phyloP scores from a whole-genome alignment of 1,284 basidiomycete genomes.

The Sporisorium reilianum region DNA sequence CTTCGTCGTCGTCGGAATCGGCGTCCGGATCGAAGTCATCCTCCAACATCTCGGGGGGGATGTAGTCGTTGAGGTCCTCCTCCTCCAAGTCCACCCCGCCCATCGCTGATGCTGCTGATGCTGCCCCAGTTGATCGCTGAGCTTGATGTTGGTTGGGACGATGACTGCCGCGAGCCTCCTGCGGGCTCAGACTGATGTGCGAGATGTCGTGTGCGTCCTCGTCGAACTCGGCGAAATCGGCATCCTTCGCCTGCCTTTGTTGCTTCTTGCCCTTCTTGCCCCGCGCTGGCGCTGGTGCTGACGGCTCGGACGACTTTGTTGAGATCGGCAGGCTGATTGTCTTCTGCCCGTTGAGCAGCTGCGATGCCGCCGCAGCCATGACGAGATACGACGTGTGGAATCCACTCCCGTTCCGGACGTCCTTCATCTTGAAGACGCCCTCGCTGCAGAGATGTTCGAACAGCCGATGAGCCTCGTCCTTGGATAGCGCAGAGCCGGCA shows the following conservation, averaged over 20 bases:
- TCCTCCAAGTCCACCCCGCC: conserved; percentile 24
- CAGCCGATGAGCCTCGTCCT: conserved; percentile 75
- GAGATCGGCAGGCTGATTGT: conserved; percentile 56
- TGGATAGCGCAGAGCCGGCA: conserved; percentile 73
- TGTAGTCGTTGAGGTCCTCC: conserved; percentile 13
- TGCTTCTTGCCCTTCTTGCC: conserved; percentile 10
- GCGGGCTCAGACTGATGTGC: conserved; percentile 43
- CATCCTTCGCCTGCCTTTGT: conserved; percentile 19
- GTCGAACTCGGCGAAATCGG: conserved; percentile 39
- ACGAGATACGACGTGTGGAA: conserved; percentile 69
- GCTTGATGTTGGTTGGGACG: neutral
- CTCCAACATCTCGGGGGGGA: conserved; percentile 27
- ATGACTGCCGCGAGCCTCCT: neutral
- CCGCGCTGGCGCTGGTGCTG: conserved; percentile 38
- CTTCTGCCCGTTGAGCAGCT: conserved; percentile 40
- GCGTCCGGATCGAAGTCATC: conserved; percentile 25
- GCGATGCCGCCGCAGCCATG: conserved; percentile 25
- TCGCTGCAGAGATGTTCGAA: conserved; percentile 75
- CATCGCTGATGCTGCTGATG: no score
- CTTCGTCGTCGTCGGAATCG: conserved; percentile 27
- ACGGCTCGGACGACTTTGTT: conserved; percentile 26
- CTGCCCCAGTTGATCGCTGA: conserved; percentile 23
- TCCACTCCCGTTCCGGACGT: conserved; percentile 66
- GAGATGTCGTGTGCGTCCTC: conserved; percentile 52
- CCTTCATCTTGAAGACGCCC: conserved; percentile 70